Evolutionary conservation across 2,329 filamentous ascomycete species (phyloP), one percentile per base, ranked within the genome.

Genomic region (Hypoxylon sp.): DNA sequence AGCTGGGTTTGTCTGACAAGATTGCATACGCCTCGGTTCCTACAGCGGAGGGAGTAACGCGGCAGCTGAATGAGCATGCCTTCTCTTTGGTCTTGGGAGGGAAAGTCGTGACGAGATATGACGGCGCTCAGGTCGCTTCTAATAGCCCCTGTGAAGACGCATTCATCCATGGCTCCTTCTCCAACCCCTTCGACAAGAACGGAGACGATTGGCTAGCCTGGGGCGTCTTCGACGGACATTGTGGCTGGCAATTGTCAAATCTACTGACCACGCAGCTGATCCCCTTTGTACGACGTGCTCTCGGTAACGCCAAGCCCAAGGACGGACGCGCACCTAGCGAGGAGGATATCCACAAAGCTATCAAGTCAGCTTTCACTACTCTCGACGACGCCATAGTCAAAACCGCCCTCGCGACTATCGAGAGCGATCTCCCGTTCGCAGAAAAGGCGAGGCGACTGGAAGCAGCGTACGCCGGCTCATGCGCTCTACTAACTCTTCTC

Each of bases 401-500:
- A 51, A 68, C 73, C 17, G 76, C 76, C 17, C 56, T 60, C 5
- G 60, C 66, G 2, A 75, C 67, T 0, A 74, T 76, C 25, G 75
- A 79, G 5, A 78, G 81, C 59, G 62, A 69, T 60, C 62, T 74
- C 11, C 65, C 68, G 0, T 76, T 75, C 45, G 69, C 74, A 14
- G 76, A 77, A 55, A 78, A 77, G 60, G 73, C 73, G 19, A 66
- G 75, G 25, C 65, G 71, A 2, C 72, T 78, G 9, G 75, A 78
- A 57, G 72, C 73, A 5, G 75, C 74, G 0, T 77, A 77, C 68
- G 73, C 76, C 2, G 76, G 77, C 1, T 71, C 76, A 2, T 78
- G 76, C 45, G 75, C 74, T 2, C 72, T 75, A 0, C 80, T 92
- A 1, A 83, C 89, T 0, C 78, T 91, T 1, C 91, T 87, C 73